phyloP scores from a whole-genome alignment of 2,329 filamentous ascomycete genomes.

The Botrytis aclada region DNA sequence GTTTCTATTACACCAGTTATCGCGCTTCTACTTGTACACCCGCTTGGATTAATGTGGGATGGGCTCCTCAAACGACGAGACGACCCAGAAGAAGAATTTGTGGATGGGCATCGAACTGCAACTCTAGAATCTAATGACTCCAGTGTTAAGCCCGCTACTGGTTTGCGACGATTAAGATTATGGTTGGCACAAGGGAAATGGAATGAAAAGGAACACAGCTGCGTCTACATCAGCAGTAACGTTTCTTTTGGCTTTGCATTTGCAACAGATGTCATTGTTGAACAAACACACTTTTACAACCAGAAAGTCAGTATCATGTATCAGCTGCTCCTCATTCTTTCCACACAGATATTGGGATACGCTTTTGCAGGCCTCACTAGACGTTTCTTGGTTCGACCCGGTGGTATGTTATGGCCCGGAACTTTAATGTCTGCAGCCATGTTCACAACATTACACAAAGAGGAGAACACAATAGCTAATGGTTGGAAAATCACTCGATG shows the following conservation, averaged over 20 bases:
- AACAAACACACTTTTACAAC: constrained; percentile 85
- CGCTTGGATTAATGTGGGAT: constrained; percentile 79
- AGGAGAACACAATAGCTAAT: constrained; percentile 76
- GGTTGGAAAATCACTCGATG: constrained; percentile 81
- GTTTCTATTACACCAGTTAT: constrained; percentile 88
- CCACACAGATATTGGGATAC: constrained; percentile 83
- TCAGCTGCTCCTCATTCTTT: constrained; percentile 78
- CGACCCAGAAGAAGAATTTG: constrained; percentile 54
- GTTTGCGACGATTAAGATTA: constrained; percentile 51
- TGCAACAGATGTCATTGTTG: constrained; percentile 85
- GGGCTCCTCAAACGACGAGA: constrained; percentile 59
- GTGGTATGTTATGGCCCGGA: constrained; percentile 88
- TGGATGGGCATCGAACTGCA: constrained; percentile 46
- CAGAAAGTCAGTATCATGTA: constrained; percentile 75
- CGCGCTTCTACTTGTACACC: constrained; percentile 79
- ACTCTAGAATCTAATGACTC: constrained; percentile 21
- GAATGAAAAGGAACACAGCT: constrained; percentile 88
- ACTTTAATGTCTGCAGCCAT: constrained; percentile 86
- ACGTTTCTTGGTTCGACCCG: constrained; percentile 77
- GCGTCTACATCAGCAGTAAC: constrained; percentile 86
- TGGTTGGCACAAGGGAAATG: constrained; percentile 79
- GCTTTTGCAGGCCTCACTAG: constrained; percentile 80
- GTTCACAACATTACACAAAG: constrained; percentile 82
- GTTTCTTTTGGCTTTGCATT: constrained; percentile 88
- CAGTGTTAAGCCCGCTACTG: constrained; percentile 2